Base-by-base conservation (phyloP, 495 filamentous ascomycete species). In the Beverwykella pulmonaria region DNA sequence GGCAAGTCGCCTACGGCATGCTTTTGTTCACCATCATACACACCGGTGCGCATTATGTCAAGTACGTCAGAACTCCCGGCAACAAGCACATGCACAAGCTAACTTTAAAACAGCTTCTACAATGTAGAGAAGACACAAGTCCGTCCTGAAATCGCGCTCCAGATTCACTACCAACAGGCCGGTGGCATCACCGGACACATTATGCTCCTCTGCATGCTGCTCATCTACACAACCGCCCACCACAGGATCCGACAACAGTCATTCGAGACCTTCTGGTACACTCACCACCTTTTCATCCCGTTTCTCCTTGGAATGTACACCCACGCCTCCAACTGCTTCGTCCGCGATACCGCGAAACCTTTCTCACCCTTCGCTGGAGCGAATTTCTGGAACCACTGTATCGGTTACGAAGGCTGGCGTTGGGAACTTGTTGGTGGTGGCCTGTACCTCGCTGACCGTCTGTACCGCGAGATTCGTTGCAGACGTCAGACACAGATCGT, bases 231-330 rank as follows among this genome's bases (percentile, higher is more conserved):
- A 20, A 96, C 95, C 8, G 89, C 94, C 3, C 94, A 99, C 73
- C 83, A 87, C 70, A 89, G 90, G 68, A 98, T 99, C 70, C 90
- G 94, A 54, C 92, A 98, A 75, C 94, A 99, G 73, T 95, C 90
- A 1, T 99, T 90, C 76, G 94, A 99, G 78, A 93, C 93, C 0
- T 99, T 99, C 74, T 98, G 93, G 94, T 99, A 99, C 77, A 96
- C 91, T 12, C 94, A 99, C 76, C 95, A 99, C 69, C 84, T 99
- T 10, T 97, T 97, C 74, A 89, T 99, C 66, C 93, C 95, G 15
- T 99, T 99, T 79, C 79, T 97, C 73, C 83, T 99, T 44, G 92
- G 83, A 19, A 85, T 98, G 49, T 99, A 99, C 71, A 98, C 94
- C 26, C 94, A 99, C 77, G 92, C 94, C 10, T 91, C 91, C 15